A percentile compares a stretch with the other conserved stretches of the same genome.
Evolutionary conservation across 1,139 yeast genomes (phyloP).

Genomic region (Hansenula anomala): DNA sequence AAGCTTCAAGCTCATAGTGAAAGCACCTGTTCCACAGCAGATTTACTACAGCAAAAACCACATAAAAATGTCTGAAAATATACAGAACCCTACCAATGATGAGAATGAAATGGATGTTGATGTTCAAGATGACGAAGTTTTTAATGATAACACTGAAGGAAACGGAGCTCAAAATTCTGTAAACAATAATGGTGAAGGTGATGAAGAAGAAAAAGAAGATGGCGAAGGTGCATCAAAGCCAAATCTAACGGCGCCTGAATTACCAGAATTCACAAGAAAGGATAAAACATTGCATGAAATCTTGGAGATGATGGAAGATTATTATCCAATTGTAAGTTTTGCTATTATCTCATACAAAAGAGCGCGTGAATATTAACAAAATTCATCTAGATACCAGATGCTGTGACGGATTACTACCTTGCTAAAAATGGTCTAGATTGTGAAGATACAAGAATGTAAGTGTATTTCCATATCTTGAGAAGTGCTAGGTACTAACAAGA

Average conservation of each 20-base stretch:
- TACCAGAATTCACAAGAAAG: conserved; percentile 72
- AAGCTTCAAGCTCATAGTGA: no score
- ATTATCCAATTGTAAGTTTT: conserved; percentile 63
- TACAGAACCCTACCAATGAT: conserved; percentile 25
- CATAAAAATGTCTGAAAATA: background rate
- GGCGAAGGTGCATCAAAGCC: conserved; percentile 8
- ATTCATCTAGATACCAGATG: conserved; percentile 72
- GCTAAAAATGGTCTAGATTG: conserved; percentile 87
- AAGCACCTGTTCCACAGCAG: no score
- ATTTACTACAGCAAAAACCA: no score
- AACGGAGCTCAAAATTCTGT: conserved; percentile 2
- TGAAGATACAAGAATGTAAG: conserved; percentile 60
- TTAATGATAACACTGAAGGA: conserved; percentile 25
- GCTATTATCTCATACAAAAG: background rate
- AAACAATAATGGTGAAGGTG: conserved; percentile 2
- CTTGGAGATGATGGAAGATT: conserved; percentile 84
- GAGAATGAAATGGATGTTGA: conserved; percentile 33
- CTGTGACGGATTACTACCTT: conserved; percentile 92
- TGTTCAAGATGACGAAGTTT: conserved; percentile 35
- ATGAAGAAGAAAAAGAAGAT: conserved; percentile 10
- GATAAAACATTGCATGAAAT: conserved; percentile 88
- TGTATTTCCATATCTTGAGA: no score
- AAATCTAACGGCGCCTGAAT: conserved; percentile 36
- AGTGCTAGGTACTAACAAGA: background rate
- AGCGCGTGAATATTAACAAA: no score